Evolutionary conservation across 2,329 filamentous ascomycete genomes (phyloP), one percentile per base, ranked within the genome.

Genomic region (Aspergillus clavatus): DNA sequence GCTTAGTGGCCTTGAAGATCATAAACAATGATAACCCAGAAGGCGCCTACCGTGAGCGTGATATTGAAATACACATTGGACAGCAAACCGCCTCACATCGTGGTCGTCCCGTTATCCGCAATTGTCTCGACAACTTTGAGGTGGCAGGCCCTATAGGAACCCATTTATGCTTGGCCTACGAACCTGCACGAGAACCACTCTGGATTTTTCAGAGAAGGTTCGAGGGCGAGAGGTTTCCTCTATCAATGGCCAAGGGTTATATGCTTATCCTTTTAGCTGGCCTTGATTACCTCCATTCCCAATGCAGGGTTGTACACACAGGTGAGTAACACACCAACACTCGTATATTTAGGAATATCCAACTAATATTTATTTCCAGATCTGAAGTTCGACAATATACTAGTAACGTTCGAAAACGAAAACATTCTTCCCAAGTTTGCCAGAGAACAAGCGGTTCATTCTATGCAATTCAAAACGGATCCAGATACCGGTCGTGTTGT

Each of bases 381-480:
- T 53, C 57, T 72, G 24, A 72, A 72, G 43, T 58, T 68, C 0
- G 62, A 62, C 26, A 73, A 72, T 47, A 68, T 72, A 19, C 54
- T 72, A 16, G 55, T 67, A 46, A 53, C 44, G 3, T 59, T 68
- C 11, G 58, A 64, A 29, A 51, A 59, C 26, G 44, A 43, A 24
- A 45, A 38, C 12, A 41, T 53, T 11, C 42, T 57, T n/a, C 11
- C 42, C 26, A 27, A 41, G 1, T 58, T 58, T n/a, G 40, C 56
- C 2, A 62, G 65, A 12, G 42, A 48, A 8, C 55, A 62, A 28
- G n/a, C n/a, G n/a, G n/a, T n/a, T n/a, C 38, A 45, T 11, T 31
- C 27, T 0, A 53, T 53, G 47, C 35, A 46, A 24, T 48, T 3
- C 40, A 59, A 58, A 26, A 37, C 45, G 28, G 48, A 57, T 27